phyloP scores from a whole-genome alignment of 106 monocot genomes.

The Phalaenopsis aphrodite region DNA sequence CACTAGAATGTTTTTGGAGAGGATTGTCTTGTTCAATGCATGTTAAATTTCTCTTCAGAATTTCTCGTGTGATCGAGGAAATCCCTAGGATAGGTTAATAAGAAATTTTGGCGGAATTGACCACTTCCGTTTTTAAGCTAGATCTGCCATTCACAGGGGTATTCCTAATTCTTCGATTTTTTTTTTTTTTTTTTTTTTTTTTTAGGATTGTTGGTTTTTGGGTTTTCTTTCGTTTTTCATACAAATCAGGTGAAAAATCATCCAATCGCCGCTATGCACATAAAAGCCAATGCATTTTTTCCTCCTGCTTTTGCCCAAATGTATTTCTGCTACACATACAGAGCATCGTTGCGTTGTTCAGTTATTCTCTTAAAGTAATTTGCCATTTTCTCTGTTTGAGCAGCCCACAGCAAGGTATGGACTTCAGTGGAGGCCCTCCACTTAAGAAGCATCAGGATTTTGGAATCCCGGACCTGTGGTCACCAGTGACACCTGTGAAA shows the following conservation, averaged over 20 bases:
- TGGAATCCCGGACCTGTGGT: constrained; percentile 4
- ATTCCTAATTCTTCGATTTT: not conserved
- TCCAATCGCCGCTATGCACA: not conserved
- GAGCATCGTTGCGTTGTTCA: no score
- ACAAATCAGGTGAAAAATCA: not conserved
- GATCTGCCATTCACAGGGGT: not conserved
- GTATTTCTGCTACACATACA: not conserved
- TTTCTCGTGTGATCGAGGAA: not conserved
- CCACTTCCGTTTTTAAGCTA: not conserved
- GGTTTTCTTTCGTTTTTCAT: not conserved
- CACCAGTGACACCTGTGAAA: not conserved
- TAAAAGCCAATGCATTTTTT: not conserved
- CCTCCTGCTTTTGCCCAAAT: no score
- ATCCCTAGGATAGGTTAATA: not conserved
- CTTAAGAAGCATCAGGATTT: not conserved
- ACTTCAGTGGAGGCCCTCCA: constrained; percentile 1
- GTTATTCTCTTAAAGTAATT: not conserved
- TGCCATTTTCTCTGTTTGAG: constrained; percentile 1
- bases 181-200: not conserved
- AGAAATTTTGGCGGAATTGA: not conserved
- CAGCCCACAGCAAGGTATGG: not conserved
- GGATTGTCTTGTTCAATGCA: not conserved
- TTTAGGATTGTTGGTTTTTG: not conserved
- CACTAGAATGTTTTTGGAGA: not conserved
- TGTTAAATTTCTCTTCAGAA: not conserved